Percentiles rank a stretch among this genome's conserved stretches.
Conservation (phyloP, 352 stramenopile species). For the Phytopythium montanum region DNA sequence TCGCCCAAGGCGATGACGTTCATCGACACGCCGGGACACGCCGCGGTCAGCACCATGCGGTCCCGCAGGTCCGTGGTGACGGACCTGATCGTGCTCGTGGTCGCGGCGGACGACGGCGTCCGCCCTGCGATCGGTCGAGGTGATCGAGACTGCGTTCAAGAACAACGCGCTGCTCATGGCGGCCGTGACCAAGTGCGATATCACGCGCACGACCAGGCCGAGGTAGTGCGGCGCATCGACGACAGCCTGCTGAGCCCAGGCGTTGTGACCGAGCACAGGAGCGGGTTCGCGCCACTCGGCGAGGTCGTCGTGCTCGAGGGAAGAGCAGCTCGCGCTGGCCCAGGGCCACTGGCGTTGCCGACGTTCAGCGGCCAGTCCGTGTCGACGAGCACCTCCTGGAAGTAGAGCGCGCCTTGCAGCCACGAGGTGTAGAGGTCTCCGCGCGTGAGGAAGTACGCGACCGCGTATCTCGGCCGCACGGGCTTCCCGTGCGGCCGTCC, state of each 20-base stretch:
- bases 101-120: no score
- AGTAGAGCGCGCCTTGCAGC: conserved; percentile 90
- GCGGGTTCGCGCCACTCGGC: conserved; percentile 90
- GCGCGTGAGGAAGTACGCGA: conserved; percentile 98
- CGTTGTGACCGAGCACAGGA: conserved; percentile 93
- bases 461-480: conserved; percentile 92
- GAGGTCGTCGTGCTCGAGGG: conserved; percentile 97
- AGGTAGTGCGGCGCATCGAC: conserved; percentile 63
- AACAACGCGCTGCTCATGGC: no score
- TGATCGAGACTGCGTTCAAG: no score
- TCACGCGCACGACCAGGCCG: conserved; percentile 66
- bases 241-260: conserved; percentile 92
- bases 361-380: conserved; percentile 95
- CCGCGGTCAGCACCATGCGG: no score
- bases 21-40: no score
- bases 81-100: no score
- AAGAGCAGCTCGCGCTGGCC: conserved; percentile 92
- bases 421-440: conserved; percentile 96
- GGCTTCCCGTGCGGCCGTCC: conserved; percentile 92
- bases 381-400: conserved; percentile 93
- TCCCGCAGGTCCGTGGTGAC: no score
- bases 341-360: conserved; percentile 98
- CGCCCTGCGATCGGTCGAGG: no score
- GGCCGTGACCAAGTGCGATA: conserved; percentile 96
- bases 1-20: no score